Conservation (phyloP, 2,329 filamentous ascomycete species). For the Kalmusia sp. region DNA sequence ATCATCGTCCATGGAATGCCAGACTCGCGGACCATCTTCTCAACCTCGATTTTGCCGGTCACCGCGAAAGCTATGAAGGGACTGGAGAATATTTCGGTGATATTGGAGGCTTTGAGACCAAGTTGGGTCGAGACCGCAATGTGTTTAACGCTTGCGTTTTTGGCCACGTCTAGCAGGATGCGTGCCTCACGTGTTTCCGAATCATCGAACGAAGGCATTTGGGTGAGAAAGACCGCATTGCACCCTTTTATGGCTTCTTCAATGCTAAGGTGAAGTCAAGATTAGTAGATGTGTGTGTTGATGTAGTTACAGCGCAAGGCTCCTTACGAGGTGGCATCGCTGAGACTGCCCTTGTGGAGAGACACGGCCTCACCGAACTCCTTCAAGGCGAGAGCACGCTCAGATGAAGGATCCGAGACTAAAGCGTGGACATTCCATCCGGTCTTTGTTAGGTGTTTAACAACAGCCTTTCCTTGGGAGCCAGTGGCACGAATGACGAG, state of each 20-base stretch:
- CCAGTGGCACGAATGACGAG: slow-evolving; percentile 31
- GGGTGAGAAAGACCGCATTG: slow-evolving; percentile 32
- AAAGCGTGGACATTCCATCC: slow-evolving; percentile 43
- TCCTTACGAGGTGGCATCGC: slow-evolving; percentile 30
- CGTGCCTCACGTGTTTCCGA: slow-evolving; percentile 24
- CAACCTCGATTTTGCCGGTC: slow-evolving; percentile 52
- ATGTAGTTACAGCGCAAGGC: too few relatives aligned
- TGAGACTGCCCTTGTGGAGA: slow-evolving; percentile 40
- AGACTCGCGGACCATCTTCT: slow-evolving; percentile 43
- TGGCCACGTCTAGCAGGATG: slow-evolving; percentile 33
- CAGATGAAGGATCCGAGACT: slow-evolving; percentile 34
- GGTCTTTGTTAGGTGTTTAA: slow-evolving; percentile 32
- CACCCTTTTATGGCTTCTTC: slow-evolving; percentile 38
- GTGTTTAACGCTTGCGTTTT: slow-evolving; percentile 39
- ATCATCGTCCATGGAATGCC: slow-evolving; percentile 56
- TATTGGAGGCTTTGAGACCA: slow-evolving; percentile 18
- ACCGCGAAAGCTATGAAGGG: slow-evolving; percentile 26
- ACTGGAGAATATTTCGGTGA: slow-evolving; percentile 9
- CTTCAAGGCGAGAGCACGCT: slow-evolving; percentile 34
- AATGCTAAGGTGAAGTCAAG: slow-evolving; percentile 15
- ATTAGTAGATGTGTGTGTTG: not conserved
- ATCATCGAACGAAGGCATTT: slow-evolving; percentile 28
- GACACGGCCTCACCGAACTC: slow-evolving; percentile 27
- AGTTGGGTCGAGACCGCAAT: slow-evolving; percentile 35
- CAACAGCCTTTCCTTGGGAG: slow-evolving; percentile 25